A percentile compares a stretch with the other conserved stretches of the same genome.
Conservation (phyloP, 2,329 filamentous ascomycete genomes). For the Neonectria neomacrospora region DNA sequence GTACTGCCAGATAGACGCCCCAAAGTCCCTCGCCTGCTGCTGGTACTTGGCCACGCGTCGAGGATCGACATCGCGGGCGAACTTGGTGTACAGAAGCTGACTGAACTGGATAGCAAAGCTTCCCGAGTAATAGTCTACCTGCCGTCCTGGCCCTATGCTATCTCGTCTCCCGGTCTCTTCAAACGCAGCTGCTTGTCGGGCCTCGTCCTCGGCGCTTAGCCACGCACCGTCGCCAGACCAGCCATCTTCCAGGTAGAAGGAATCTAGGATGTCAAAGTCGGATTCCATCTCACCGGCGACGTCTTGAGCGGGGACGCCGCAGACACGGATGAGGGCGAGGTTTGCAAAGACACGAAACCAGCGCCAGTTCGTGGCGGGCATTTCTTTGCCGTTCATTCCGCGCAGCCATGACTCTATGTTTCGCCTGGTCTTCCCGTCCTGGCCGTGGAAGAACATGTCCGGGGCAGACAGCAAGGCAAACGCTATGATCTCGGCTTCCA, state of each 20-base stretch:
- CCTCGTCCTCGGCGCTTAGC: conserved; percentile 40
- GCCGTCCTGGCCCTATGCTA: conserved; percentile 43
- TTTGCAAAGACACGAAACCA: conserved; percentile 65
- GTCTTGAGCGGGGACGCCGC: conserved; percentile 49
- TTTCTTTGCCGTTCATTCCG: conserved; percentile 55
- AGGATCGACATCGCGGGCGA: conserved; percentile 55
- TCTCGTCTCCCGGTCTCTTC: conserved; percentile 38
- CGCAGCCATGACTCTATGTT: conserved; percentile 56
- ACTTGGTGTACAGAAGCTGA: conserved; percentile 58
- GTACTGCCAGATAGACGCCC: conserved; percentile 57
- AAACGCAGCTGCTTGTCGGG: conserved; percentile 12
- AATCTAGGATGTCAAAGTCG: conserved; percentile 57
- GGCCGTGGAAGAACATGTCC: conserved; percentile 19
- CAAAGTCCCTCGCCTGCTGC: conserved; percentile 55
- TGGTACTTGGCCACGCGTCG: conserved; percentile 51
- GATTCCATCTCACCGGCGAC: conserved; percentile 52
- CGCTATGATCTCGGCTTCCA: conserved; percentile 63
- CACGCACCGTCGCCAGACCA: conserved; percentile 62
- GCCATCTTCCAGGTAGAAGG: conserved; percentile 57
- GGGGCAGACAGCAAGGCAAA: conserved; percentile 60
- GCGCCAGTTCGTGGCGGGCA: conserved; percentile 62
- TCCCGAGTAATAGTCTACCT: conserved; percentile 64
- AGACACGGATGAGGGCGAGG: conserved; percentile 56
- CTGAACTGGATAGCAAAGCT: conserved; percentile 65
- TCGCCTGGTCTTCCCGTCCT: conserved; percentile 45